These are phyloP conservation scores for Arabidopsis hybrid DNA, from an alignment of 441 rosid species.

Conservation along the genomic window DNA sequence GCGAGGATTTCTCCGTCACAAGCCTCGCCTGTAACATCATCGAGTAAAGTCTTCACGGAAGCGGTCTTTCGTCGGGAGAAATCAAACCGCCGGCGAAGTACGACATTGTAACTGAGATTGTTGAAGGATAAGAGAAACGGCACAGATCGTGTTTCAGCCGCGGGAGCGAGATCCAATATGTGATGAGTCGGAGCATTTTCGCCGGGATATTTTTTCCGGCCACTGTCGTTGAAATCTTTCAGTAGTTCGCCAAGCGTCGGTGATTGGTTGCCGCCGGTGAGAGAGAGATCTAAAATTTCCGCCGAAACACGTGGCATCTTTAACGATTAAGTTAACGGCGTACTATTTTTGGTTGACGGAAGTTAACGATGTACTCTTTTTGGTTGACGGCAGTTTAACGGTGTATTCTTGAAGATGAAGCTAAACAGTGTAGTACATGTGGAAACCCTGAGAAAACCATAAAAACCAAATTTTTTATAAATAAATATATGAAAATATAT, in stretches of 20 bases:
- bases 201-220: conserved; percentile 11
- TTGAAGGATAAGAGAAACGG: conserved; percentile 41
- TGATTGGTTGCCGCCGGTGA: conserved; percentile 22
- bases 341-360: background rate
- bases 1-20: conserved; percentile 74
- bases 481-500: background rate
- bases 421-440: conserved; percentile 1
- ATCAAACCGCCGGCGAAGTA: conserved; percentile 12
- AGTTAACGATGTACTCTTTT: background rate
- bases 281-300: background rate
- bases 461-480: background rate
- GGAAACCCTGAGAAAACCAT: conserved; percentile 20
- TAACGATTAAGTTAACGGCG: background rate
- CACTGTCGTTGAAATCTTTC: conserved; percentile 4
- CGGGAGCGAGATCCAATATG: conserved; percentile 26
- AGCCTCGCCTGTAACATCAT: conserved; percentile 82
- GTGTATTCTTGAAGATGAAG: conserved; percentile 21
- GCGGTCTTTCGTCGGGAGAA: conserved; percentile 5
- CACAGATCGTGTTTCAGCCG: conserved; percentile 9
- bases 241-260: conserved; percentile 39
- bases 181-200: conserved; percentile 30
- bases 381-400: background rate
- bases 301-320: conserved; percentile 42
- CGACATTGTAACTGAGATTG: conserved; percentile 34
- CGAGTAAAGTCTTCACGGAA: conserved; percentile 52